Base-by-base conservation (phyloP, 805 yeast species). In the Ogataea pignaliae region DNA sequence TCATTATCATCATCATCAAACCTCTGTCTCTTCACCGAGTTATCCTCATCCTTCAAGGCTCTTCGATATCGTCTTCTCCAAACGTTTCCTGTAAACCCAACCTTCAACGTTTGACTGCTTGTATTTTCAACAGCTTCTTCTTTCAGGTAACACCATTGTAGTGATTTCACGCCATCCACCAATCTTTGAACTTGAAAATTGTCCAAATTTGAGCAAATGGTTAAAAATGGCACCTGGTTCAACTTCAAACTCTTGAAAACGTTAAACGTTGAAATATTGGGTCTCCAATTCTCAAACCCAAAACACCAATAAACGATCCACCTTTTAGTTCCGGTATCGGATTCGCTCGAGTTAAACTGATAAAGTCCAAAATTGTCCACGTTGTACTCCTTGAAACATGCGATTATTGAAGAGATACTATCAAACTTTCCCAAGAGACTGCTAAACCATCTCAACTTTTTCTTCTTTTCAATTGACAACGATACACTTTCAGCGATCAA, bases 221-320 rank as follows among this genome's bases (percentile, higher is more conserved):
- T 21, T 5, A 21, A 4, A 21, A 21, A 21, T 21, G 26, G 26
- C 4, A 21, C 26, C 26, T 21, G 26, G 26, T 21, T 21, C 26
- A 21, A 21, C 26, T 21, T 21, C 26, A 21, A 21, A 21, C 26
- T 21, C 7, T 21, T 21, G 26, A 21, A 4, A 21, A 34, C 29
- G n/a, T 50, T 47, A 30, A 45, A 41, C 34, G 53, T 37, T 21
- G 41, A 37, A 10, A 31, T 13, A 10, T 55, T 52, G 1, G 54
- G 49, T 18, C 54, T 45, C 11, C 37, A 32, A 7, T 21, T 7
- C 1, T 26, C 13, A 10, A 17, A 7, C 14, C 45, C 40, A 42
- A 60, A 66, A 3, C 65, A 57, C 75, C 75, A 70, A 28, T 56
- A 69, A 6, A 68, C 42, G 3, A 65, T 52, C 75, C 74, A 70